Percentiles rank a stretch among this genome's conserved stretches.
These are phyloP conservation scores for Aspergillus sclerotiicarbonarius DNA, from an alignment of 495 filamentous ascomycete species.

Conservation along the genomic window DNA sequence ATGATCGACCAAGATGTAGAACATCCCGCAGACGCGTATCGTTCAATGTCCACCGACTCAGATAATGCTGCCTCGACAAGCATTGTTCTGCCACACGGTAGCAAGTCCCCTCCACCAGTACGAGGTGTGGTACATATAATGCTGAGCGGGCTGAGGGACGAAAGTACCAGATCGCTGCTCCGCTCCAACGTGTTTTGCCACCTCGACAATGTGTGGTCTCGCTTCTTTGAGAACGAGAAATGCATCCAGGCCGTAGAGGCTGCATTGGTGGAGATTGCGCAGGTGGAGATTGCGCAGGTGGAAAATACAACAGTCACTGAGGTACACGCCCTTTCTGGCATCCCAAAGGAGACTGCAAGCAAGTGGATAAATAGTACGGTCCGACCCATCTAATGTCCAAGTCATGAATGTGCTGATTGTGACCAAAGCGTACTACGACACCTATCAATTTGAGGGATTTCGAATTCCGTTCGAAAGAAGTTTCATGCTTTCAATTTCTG, in stretches of 20 bases:
- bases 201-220: constrained; percentile 10
- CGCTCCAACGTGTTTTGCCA: constrained; percentile 20
- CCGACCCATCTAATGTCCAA: too few relatives aligned
- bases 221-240: constrained; percentile 13
- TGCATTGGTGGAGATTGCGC: constrained; percentile 16
- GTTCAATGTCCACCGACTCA: constrained; percentile 8
- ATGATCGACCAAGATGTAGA: neutral
- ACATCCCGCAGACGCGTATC: constrained; percentile 2
- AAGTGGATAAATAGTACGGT: constrained; percentile 7
- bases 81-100: neutral
- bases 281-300: constrained; percentile 5
- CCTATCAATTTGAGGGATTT: constrained; percentile 23
- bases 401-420: too few relatives aligned
- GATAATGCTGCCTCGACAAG: neutral
- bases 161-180: constrained; percentile 5
- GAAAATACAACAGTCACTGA: neutral
- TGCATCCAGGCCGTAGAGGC: constrained; percentile 14
- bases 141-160: constrained; percentile 11
- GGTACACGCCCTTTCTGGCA: neutral
- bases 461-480: constrained; percentile 15
- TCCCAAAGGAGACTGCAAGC: constrained; percentile 13
- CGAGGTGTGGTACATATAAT: constrained; percentile 1
- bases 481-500: constrained; percentile 21
- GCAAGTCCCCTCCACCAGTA: neutral
- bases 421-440: constrained; percentile 6